These are phyloP conservation scores for Anisodus tanguticus DNA, from an alignment of 257 asterid species.

Conservation along the genomic window DNA sequence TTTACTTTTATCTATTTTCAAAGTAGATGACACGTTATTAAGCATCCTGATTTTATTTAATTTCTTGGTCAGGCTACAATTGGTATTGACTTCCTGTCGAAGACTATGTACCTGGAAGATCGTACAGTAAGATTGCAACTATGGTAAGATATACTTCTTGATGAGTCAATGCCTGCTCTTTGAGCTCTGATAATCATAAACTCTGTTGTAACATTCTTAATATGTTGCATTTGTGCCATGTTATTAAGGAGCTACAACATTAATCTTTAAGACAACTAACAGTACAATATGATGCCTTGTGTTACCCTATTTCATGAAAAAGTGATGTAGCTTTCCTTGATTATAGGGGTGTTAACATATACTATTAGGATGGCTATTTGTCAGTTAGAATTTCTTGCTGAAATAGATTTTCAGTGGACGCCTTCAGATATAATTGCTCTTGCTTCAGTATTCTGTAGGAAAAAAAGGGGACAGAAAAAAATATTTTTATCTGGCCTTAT, in stretches of 20 bases:
- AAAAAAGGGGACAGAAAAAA: too few relatives aligned
- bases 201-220: constrained; percentile 10
- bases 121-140: constrained; percentile 93
- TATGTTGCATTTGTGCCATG: not conserved
- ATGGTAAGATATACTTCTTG: constrained; percentile 59
- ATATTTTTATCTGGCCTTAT: not conserved
- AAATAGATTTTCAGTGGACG: constrained; percentile 1
- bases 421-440: constrained; percentile 17
- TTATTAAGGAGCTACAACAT: not conserved
- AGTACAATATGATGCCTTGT: not conserved
- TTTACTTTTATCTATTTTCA: not conserved
- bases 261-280: not conserved
- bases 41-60: constrained; percentile 3
- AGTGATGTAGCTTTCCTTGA: not conserved
- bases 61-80: constrained; percentile 74
- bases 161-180: constrained; percentile 25
- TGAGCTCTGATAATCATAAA: not conserved
- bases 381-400: not conserved
- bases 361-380: not conserved
- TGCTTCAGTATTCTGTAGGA: constrained; percentile 8
- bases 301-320: constrained; percentile 8
- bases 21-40: not conserved
- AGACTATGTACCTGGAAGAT: constrained; percentile 97
- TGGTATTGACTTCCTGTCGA: constrained; percentile 90
- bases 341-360: not conserved